Evolutionary conservation across 306 rosid genomes (phyloP).

Genomic region (Sphenostylis stenocarpa): DNA sequence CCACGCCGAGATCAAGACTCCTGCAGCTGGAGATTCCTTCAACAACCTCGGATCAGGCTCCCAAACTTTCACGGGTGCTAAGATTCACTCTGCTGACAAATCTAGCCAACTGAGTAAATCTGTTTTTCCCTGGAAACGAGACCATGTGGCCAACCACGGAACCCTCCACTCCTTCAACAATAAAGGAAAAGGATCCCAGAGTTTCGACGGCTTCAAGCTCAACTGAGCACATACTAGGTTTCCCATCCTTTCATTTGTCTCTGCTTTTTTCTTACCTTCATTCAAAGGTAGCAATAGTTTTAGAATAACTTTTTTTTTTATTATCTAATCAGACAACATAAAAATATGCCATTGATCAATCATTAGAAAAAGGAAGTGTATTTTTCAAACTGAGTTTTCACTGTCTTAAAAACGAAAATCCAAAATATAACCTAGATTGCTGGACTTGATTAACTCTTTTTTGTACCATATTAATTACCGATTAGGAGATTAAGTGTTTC

Average conservation of each 20-base stretch:
- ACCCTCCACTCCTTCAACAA: neutral
- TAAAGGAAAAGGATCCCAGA: neutral
- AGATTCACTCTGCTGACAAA: neutral
- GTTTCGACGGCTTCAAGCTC: neutral
- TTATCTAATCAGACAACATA: too few species aligned
- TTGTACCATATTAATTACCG: too few species aligned
- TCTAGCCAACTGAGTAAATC: neutral
- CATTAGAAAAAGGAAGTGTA: too few species aligned
- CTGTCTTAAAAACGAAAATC: too few species aligned
- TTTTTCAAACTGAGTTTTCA: too few species aligned
- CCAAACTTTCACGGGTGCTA: neutral
- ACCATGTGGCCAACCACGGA: neutral
- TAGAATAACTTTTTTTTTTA: too few species aligned
- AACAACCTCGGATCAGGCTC: neutral
- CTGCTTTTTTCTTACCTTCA: too few species aligned
- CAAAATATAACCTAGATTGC: too few species aligned
- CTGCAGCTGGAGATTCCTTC: neutral
- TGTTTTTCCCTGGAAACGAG: neutral
- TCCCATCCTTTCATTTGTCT: neutral
- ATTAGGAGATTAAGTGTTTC: too few species aligned
- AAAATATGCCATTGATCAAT: too few species aligned
- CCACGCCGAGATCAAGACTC: neutral
- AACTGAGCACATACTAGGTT: neutral
- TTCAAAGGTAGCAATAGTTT: too few species aligned
- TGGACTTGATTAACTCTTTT: too few species aligned